phyloP scores from a whole-genome alignment of 2,329 filamentous ascomycete species.

The Myriangium duriaei region DNA sequence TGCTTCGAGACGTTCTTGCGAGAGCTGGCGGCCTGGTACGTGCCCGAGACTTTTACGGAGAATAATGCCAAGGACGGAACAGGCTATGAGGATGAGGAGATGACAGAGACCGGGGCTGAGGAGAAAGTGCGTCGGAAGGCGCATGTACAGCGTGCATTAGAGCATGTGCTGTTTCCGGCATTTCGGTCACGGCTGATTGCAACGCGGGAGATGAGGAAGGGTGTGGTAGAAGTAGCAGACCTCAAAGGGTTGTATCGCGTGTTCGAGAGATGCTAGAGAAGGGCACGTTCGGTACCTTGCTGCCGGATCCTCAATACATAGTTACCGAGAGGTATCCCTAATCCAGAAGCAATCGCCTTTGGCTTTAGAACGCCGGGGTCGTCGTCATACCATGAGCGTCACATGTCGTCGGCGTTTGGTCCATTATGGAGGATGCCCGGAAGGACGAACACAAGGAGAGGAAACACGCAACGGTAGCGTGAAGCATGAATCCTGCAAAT shows the following conservation, averaged over 20 bases:
- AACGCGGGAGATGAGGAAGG: slow-evolving; percentile 63
- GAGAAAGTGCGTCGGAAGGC: slow-evolving; percentile 42
- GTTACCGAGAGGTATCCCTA: too few species aligned
- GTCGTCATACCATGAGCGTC: too few species aligned
- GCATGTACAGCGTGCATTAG: slow-evolving; percentile 63
- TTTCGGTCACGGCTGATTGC: slow-evolving; percentile 74
- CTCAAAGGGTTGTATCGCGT: slow-evolving; percentile 86
- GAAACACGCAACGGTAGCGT: too few species aligned
- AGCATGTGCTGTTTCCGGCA: slow-evolving; percentile 81
- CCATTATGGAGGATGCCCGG: too few species aligned
- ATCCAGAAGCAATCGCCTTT: too few species aligned
- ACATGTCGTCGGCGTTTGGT: too few species aligned
- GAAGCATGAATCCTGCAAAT: too few species aligned
- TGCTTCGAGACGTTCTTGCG: slow-evolving; percentile 79
- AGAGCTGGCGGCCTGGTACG: slow-evolving; percentile 82
- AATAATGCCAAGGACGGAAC: slow-evolving; percentile 26
- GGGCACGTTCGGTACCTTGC: too few species aligned
- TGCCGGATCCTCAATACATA: too few species aligned
- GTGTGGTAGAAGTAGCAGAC: slow-evolving; percentile 77
- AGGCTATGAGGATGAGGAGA: slow-evolving; percentile 17
- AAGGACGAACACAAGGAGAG: too few species aligned
- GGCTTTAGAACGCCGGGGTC: too few species aligned
- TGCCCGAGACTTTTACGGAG: slow-evolving; percentile 66
- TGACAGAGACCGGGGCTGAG: slow-evolving; percentile 12
- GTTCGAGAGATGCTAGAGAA: slow-evolving; percentile 80